A percentile compares a stretch with the other conserved stretches of the same genome.
phyloP scores from a whole-genome alignment of 192 early-diverging fungal genomes.

The Coemansia sp. region DNA sequence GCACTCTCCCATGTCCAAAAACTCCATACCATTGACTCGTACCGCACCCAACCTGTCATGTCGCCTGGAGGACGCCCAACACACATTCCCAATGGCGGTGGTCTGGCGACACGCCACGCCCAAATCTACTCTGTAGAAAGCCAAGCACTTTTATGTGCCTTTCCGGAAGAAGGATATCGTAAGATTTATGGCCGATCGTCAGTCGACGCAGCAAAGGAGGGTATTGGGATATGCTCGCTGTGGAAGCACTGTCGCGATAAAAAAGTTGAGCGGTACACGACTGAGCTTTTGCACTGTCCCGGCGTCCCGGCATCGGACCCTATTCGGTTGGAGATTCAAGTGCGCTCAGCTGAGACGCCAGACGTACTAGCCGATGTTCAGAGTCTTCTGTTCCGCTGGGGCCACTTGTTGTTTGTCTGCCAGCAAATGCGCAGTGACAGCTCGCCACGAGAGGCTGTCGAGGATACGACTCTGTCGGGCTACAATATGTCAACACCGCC shows the following conservation, averaged over 20 bases:
- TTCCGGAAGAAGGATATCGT: constrained; percentile 51
- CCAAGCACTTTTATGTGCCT: constrained; percentile 44
- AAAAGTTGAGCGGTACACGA: constrained; percentile 22
- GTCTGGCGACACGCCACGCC: constrained; percentile 43
- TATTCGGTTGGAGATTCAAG: constrained; percentile 38
- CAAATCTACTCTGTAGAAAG: constrained; percentile 49
- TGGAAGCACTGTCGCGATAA: constrained; percentile 36
- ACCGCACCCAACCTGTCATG: constrained; percentile 7
- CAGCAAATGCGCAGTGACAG: constrained; percentile 47
- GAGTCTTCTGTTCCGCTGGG: constrained; percentile 54
- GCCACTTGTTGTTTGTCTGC: constrained; percentile 50
- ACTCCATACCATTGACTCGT: constrained; percentile 27
- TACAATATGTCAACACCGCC: constrained; percentile 50
- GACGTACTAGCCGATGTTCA: constrained; percentile 25
- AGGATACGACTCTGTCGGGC: constrained; percentile 23
- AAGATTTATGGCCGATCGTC: constrained; percentile 30
- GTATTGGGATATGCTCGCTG: constrained; percentile 25
- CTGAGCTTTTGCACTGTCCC: constrained; percentile 26
- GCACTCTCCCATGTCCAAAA: constrained; percentile 48
- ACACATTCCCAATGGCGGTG: constrained; percentile 6
- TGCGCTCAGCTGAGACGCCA: constrained; percentile 13
- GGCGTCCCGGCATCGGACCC: constrained; percentile 30
- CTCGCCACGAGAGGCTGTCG: constrained; percentile 8
- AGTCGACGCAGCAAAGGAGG: constrained; percentile 19
- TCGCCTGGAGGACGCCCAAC: not conserved